Conservation (phyloP, 2,329 filamentous ascomycete species). For the Fusarium oxysporum region DNA sequence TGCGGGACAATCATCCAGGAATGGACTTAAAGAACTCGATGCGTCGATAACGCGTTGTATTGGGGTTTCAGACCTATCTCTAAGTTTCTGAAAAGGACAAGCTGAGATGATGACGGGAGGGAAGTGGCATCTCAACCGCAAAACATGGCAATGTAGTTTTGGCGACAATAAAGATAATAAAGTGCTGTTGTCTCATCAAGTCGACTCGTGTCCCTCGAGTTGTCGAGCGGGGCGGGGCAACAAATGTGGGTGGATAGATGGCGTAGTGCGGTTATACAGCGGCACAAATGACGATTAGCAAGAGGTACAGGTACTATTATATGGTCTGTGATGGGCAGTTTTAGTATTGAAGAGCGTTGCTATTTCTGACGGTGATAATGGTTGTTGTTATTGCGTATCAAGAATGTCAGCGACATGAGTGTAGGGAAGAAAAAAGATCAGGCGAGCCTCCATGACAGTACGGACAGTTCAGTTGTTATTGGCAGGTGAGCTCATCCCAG, state of each 20-base stretch:
- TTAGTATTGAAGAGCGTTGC: not conserved
- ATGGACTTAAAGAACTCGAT: conserved; percentile 23
- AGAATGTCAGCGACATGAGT: not conserved
- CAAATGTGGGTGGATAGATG: conserved; percentile 14
- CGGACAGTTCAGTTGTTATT: not conserved
- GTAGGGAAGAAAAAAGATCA: not conserved
- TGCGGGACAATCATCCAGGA: conserved; percentile 36
- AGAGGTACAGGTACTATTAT: not conserved
- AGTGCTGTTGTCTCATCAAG: conserved; percentile 23
- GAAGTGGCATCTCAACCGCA: conserved; percentile 3
- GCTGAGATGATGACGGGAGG: not conserved
- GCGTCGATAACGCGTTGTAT: conserved; percentile 15
- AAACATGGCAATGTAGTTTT: not conserved
- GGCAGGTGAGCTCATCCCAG: conserved; percentile 10
- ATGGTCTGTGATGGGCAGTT: not conserved
- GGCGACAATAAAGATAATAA: conserved; percentile 13
- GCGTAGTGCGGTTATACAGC: conserved; percentile 18
- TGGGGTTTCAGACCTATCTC: not conserved
- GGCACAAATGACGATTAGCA: conserved; percentile 4
- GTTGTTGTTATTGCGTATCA: not conserved
- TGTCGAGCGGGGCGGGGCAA: conserved; percentile 33
- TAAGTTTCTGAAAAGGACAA: not conserved
- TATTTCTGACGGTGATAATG: not conserved
- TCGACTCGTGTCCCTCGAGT: conserved; percentile 17
- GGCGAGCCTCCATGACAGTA: conserved; percentile 1